Evolutionary conservation across 2,329 filamentous ascomycete species (phyloP), one percentile per base, ranked within the genome.

Genomic region (Periconia sp.): DNA sequence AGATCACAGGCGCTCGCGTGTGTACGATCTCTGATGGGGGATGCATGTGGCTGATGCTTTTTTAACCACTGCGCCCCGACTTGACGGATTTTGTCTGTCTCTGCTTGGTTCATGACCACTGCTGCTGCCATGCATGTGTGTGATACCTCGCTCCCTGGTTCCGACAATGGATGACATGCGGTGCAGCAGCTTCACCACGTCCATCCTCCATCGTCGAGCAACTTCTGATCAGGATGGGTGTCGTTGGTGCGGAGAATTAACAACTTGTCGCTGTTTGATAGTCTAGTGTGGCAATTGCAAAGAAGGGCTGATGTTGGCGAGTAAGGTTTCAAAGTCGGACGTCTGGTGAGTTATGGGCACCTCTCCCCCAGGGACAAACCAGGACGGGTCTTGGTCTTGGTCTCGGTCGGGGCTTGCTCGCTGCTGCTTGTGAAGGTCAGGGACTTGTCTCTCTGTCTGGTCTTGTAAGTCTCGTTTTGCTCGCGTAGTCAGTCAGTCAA

Each of bases 401-500:
- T 17, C 11, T 17, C 2, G 19, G 43, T 45, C 7, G 19, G n/a
- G n/a, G n/a, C n/a, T n/a, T n/a, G n/a, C n/a, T n/a, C n/a, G 17
- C 42, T 45, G 42, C 42, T 23, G 17, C 13, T n/a, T 45, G 43
- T 45, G 18, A 27, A 45, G 23, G 23, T 3, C 3, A 27, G 23
- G 23, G 23, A 27, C 23, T 27, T 27, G 23, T 8, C 23, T 27
- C 5, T 5, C 23, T 27, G 23, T 5, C 23, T 27, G 23, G 8
- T 15, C 43, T 23, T 19, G 33, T 14, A 45, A 27, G 33, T 37
- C 35, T 54, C 43, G 44, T 47, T 23, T 44, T 15, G 17, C 47
- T 41, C 56, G 64, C 63, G 68, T 66, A 66, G 68, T 65, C 63
- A 68, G 56, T n/a, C n/a, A n/a, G n/a, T n/a, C n/a, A n/a, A n/a